phyloP scores from a whole-genome alignment of 1,139 yeast species.

The Hanseniaspora sp. region DNA sequence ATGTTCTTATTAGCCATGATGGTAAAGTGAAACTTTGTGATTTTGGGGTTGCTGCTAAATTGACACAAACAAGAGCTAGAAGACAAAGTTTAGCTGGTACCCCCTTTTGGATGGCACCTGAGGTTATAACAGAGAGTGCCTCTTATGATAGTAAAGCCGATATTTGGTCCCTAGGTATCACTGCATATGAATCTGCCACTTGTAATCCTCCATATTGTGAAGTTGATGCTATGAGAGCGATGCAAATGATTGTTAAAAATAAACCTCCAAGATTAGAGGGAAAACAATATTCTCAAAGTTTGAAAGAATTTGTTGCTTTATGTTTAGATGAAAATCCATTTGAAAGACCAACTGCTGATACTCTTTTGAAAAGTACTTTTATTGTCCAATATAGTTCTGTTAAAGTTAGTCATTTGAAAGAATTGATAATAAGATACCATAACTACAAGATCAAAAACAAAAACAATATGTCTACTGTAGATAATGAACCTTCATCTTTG shows the following conservation, averaged over 20 bases:
- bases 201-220: conserved; percentile 98
- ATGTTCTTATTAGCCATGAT: conserved; percentile 75
- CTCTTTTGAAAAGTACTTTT: conserved; percentile 61
- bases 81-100: conserved; percentile 97
- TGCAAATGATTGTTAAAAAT: conserved; percentile 83
- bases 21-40: conserved; percentile 90
- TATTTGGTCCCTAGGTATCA: conserved; percentile 89
- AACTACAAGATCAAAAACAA: conserved; percentile 60
- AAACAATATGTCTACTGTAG: conserved; percentile 29
- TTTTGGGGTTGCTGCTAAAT: conserved; percentile 94
- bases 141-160: conserved; percentile 78
- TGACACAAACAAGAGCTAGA: conserved; percentile 64
- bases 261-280: conserved; percentile 95
- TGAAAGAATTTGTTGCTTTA: conserved; percentile 81
- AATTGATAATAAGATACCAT: conserved; percentile 67
- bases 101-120: conserved; percentile 99
- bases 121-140: conserved; percentile 88
- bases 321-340: conserved; percentile 90
- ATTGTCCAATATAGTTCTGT: conserved; percentile 49
- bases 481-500: conserved; percentile 24
- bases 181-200: conserved; percentile 86
- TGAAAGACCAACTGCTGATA: conserved; percentile 82
- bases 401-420: conserved; percentile 55
- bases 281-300: conserved; percentile 56
- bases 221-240: conserved; percentile 87